Percentiles rank a stretch among this genome's conserved stretches.
phyloP scores from a whole-genome alignment of 2,329 filamentous ascomycete species.

The Colletotrichum sp. region DNA sequence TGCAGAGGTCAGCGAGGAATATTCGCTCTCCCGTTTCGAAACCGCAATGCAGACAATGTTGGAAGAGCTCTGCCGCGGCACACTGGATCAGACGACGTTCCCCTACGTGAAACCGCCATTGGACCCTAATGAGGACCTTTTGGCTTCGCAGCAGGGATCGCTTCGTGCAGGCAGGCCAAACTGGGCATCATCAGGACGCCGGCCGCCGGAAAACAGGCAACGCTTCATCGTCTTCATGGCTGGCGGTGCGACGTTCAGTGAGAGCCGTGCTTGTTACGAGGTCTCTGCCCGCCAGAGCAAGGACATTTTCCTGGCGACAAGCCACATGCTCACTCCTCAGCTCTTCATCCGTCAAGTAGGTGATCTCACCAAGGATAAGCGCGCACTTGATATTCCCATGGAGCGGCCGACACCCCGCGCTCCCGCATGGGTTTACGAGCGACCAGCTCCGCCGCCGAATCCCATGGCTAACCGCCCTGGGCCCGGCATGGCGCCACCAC shows the following conservation, averaged over 20 bases:
- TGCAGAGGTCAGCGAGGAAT: slow-evolving; percentile 71
- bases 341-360: slow-evolving; percentile 84
- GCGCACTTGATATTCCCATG: slow-evolving; percentile 78
- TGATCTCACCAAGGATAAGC: slow-evolving; percentile 78
- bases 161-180: slow-evolving; percentile 91
- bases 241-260: slow-evolving; percentile 92
- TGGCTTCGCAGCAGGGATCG: slow-evolving; percentile 69
- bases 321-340: slow-evolving; percentile 88
- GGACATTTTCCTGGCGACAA: slow-evolving; percentile 88
- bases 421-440: slow-evolving; percentile 85
- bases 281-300: slow-evolving; percentile 73
- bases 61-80: slow-evolving; percentile 72
- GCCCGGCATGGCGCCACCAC: slow-evolving; percentile 28
- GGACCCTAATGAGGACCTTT: slow-evolving; percentile 64
- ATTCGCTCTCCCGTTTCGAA: slow-evolving; percentile 85
- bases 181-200: slow-evolving; percentile 85
- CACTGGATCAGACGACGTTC: slow-evolving; percentile 69
- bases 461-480: slow-evolving; percentile 34
- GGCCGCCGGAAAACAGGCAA: slow-evolving; percentile 80
- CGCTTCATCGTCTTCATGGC: slow-evolving; percentile 94
- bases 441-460: slow-evolving; percentile 59
- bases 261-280: slow-evolving; percentile 89
- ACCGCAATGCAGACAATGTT: slow-evolving; percentile 83
- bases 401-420: slow-evolving; percentile 82
- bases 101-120: slow-evolving; percentile 76